Conservation (phyloP, 805 yeast species). For the Cyberlindnera xylosilytica region DNA sequence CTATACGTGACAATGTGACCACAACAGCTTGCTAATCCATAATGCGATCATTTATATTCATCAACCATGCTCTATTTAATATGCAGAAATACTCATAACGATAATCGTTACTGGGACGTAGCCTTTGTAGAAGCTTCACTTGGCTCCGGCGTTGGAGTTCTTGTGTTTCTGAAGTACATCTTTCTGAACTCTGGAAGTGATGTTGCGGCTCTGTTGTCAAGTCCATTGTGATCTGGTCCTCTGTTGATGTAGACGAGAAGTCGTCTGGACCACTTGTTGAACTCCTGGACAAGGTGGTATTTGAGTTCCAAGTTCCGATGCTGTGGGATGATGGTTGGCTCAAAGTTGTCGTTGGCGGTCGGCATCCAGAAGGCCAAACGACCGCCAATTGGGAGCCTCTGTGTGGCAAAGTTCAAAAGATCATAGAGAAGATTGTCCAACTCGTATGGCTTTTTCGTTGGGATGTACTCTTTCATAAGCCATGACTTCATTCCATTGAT, state of each 20-base stretch:
- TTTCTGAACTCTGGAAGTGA: conserved; percentile 28
- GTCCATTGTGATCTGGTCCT: conserved; percentile 51
- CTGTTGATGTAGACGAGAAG: conserved; percentile 76
- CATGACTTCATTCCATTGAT: conserved; percentile 80
- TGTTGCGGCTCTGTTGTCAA: conserved; percentile 34
- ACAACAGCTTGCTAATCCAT: not conserved
- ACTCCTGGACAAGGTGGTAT: conserved; percentile 79
- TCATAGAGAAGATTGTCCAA: conserved; percentile 77
- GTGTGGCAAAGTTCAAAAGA: conserved; percentile 67
- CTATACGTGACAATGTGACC: no score
- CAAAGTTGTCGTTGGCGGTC: conserved; percentile 82
- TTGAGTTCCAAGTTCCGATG: conserved; percentile 70
- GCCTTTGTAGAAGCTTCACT: not conserved
- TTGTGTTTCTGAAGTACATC: conserved; percentile 24
- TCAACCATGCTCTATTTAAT: no score
- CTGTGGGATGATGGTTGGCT: conserved; percentile 68
- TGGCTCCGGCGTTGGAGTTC: conserved; percentile 15
- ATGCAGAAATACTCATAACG: not conserved
- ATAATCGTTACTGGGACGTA: not conserved
- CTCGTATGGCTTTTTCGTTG: conserved; percentile 88
- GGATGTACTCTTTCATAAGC: conserved; percentile 77
- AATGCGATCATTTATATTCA: not conserved
- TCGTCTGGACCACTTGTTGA: conserved; percentile 91
- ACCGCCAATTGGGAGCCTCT: conserved; percentile 69
- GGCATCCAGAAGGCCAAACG: conserved; percentile 98